Conservation (phyloP, 2,329 filamentous ascomycete genomes). For the Chaetomium olivaceum region DNA sequence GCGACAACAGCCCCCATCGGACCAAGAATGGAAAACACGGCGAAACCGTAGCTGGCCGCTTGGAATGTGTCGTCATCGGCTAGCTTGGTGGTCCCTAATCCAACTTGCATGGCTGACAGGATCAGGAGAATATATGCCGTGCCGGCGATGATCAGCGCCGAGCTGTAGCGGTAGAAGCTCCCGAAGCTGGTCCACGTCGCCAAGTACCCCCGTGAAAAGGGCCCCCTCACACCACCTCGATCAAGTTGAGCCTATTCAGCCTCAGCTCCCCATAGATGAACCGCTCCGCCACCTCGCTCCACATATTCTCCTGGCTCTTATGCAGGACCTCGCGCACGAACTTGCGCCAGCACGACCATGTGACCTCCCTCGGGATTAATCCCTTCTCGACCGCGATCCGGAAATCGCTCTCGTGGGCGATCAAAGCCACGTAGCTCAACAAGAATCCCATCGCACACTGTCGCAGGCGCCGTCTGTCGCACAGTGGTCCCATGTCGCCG, state of each 20-base stretch:
- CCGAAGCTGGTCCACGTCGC: constrained; percentile 40
- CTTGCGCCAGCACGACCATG: constrained; percentile 44
- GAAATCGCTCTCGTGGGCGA: constrained; percentile 44
- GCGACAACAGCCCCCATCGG: constrained; percentile 31
- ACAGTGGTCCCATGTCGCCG: neutral
- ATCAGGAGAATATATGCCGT: constrained; percentile 45
- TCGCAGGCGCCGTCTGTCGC: neutral
- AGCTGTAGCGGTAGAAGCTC: constrained; percentile 46
- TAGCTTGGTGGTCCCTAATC: constrained; percentile 42
- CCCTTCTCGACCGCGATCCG: constrained; percentile 39
- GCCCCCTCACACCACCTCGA: constrained; percentile 39
- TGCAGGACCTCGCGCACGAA: constrained; percentile 38
- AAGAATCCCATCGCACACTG: constrained; percentile 42
- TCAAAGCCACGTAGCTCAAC: constrained; percentile 41
- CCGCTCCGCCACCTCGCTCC: constrained; percentile 38
- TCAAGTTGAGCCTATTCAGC: constrained; percentile 44
- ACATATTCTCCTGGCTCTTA: neutral
- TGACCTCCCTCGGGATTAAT: constrained; percentile 40
- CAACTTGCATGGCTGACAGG: constrained; percentile 53
- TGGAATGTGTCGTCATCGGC: constrained; percentile 43
- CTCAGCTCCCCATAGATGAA: constrained; percentile 48
- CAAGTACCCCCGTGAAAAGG: constrained; percentile 32
- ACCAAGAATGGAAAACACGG: constrained; percentile 48
- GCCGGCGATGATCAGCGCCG: constrained; percentile 31
- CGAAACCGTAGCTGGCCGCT: constrained; percentile 48